A percentile compares a stretch with the other conserved stretches of the same genome.
phyloP scores from a whole-genome alignment of 768 basidiomycete genomes.

The Pilatotrama ljubarskyi region DNA sequence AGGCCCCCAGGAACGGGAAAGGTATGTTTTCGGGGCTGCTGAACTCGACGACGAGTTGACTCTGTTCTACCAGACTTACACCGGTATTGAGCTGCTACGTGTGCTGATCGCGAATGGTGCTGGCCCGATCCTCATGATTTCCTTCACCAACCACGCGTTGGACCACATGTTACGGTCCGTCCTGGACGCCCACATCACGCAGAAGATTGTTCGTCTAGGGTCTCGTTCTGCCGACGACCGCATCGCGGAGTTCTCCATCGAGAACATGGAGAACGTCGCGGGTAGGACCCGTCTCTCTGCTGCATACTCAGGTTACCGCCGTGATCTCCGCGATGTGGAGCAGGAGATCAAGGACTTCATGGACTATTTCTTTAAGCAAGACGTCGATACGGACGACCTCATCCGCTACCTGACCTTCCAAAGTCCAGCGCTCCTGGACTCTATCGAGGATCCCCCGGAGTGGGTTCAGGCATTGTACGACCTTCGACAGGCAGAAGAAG shows the following conservation, averaged over 20 bases:
- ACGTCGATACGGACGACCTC: slow-evolving; percentile 41
- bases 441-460: slow-evolving; percentile 43
- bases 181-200: slow-evolving; percentile 63
- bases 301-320: slow-evolving; percentile 37
- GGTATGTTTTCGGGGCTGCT: no score
- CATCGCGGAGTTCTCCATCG: slow-evolving; percentile 58
- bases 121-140: slow-evolving; percentile 41
- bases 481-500: not conserved
- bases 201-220: slow-evolving; percentile 66
- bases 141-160: slow-evolving; percentile 79
- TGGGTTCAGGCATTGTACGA: slow-evolving; percentile 41
- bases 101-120: slow-evolving; percentile 56
- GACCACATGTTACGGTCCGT: slow-evolving; percentile 70
- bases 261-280: slow-evolving; percentile 51
- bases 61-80: slow-evolving; percentile 63
- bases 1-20: slow-evolving; percentile 83
- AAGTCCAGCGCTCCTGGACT: slow-evolving; percentile 49
- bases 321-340: slow-evolving; percentile 38
- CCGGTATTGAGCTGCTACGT: slow-evolving; percentile 66
- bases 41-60: no score
- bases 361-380: slow-evolving; percentile 37
- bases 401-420: slow-evolving; percentile 41
- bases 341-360: slow-evolving; percentile 49
- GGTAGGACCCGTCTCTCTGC: slow-evolving; percentile 36
- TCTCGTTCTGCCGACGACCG: slow-evolving; percentile 61